phyloP scores from a whole-genome alignment of 805 yeast species.

The Lachancea mirantina region DNA sequence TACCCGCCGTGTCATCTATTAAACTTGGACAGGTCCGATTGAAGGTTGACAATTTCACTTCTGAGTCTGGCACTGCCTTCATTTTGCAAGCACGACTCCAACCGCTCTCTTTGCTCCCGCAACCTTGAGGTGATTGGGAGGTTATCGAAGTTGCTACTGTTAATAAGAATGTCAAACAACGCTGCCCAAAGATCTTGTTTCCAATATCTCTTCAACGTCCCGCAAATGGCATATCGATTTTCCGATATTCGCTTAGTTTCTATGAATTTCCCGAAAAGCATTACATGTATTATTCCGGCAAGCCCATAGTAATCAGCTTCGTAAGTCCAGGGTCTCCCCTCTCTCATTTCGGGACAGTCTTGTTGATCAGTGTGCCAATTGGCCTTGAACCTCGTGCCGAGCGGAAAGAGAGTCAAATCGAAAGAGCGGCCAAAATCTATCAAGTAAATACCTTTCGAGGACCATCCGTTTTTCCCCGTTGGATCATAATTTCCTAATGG shows the following conservation, averaged over 20 bases:
- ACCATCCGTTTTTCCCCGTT: constrained; percentile 41
- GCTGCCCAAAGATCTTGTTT: constrained; percentile 62
- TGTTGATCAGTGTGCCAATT: constrained; percentile 56
- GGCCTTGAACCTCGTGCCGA: constrained; percentile 47
- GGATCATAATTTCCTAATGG: constrained; percentile 27
- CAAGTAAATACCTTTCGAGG: constrained; percentile 46
- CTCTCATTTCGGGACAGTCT: constrained; percentile 67
- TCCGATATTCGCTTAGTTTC: constrained; percentile 32
- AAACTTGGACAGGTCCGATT: constrained; percentile 23
- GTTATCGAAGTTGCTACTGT: constrained; percentile 38
- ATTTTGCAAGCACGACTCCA: constrained; percentile 8
- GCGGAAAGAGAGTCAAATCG: constrained; percentile 53
- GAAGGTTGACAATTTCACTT: constrained; percentile 32
- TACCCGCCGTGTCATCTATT: constrained; percentile 10
- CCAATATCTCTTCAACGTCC: constrained; percentile 67
- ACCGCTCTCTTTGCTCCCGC: constrained; percentile 26
- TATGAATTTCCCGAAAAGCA: constrained; percentile 65
- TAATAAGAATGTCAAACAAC: constrained; percentile 55
- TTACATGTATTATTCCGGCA: constrained; percentile 64
- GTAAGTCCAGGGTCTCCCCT: constrained; percentile 58
- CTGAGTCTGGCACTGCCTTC: constrained; percentile 24
- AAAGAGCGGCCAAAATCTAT: constrained; percentile 81
- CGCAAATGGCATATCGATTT: constrained; percentile 33
- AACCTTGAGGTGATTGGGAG: constrained; percentile 39
- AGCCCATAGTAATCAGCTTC: constrained; percentile 81